These are phyloP conservation scores for Fraxinus angustifolia DNA, from an alignment of 305 asterid species.

Conservation along the genomic window DNA sequence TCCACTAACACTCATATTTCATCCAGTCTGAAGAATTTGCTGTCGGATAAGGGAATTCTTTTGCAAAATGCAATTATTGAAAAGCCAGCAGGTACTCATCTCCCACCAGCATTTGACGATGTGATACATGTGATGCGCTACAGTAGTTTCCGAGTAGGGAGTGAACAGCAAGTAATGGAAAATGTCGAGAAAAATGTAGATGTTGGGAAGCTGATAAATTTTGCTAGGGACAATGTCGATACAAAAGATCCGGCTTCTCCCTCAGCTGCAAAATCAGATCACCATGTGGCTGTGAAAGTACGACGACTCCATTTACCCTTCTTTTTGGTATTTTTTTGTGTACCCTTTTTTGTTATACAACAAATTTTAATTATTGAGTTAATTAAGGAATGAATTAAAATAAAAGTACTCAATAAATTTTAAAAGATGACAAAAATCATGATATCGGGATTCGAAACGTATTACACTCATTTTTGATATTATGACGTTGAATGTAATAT, in stretches of 20 bases:
- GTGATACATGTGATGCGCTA: constrained; percentile 61
- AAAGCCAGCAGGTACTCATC: constrained; percentile 34
- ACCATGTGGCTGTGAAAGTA: constrained; percentile 25
- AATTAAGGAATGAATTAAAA: too few species aligned
- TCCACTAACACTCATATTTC: constrained; percentile 32
- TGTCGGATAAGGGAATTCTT: constrained; percentile 34
- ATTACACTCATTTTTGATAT: too few species aligned
- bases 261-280: constrained; percentile 29
- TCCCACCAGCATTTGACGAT: constrained; percentile 54
- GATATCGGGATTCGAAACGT: too few species aligned
- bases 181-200: constrained; percentile 39
- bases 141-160: constrained; percentile 59
- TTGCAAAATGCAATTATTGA: constrained; percentile 49
- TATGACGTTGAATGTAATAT: too few species aligned
- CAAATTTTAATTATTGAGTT: too few species aligned
- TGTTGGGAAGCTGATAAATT: constrained; percentile 47
- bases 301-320: constrained; percentile 16
- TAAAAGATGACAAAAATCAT: too few species aligned
- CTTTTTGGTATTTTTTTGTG: too few species aligned
- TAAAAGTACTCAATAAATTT: too few species aligned
- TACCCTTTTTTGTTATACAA: too few species aligned
- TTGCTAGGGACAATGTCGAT: constrained; percentile 44
- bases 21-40: constrained; percentile 35
- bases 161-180: constrained; percentile 47
- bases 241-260: constrained; percentile 33